These are phyloP conservation scores for Diplodia seriata DNA, from an alignment of 2,329 filamentous ascomycete genomes.

Conservation along the genomic window DNA sequence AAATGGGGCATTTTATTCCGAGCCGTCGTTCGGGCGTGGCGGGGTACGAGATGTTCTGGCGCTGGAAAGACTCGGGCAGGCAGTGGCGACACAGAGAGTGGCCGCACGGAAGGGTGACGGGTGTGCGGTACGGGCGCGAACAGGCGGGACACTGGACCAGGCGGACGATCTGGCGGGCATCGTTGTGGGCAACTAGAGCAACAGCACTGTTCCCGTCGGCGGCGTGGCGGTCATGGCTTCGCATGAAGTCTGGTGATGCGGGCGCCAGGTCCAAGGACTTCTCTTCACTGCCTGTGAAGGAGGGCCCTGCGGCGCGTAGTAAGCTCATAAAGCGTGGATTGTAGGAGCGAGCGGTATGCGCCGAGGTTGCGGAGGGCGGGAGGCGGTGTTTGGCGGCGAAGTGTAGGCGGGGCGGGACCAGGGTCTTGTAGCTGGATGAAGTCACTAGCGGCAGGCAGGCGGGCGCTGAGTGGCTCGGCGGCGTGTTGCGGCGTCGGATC, in stretches of 20 bases:
- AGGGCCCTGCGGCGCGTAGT: slow-evolving; percentile 43
- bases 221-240: slow-evolving; percentile 45
- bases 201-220: slow-evolving; percentile 44
- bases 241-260: slow-evolving; percentile 51
- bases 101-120: slow-evolving; percentile 82
- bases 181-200: slow-evolving; percentile 57
- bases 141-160: slow-evolving; percentile 81
- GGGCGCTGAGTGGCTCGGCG: slow-evolving; percentile 2
- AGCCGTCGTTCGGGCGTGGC: slow-evolving; percentile 68
- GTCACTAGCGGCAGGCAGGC: neutral
- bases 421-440: slow-evolving; percentile 20
- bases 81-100: slow-evolving; percentile 78
- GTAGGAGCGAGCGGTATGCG: slow-evolving; percentile 8
- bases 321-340: slow-evolving; percentile 47
- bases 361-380: neutral
- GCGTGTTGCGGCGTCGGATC: slow-evolving; percentile 3
- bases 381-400: neutral
- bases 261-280: slow-evolving; percentile 42
- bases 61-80: slow-evolving; percentile 69
- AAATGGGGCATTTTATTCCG: slow-evolving; percentile 77
- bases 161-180: slow-evolving; percentile 71
- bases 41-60: slow-evolving; percentile 79
- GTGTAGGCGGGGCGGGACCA: slow-evolving; percentile 14
- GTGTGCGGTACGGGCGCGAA: slow-evolving; percentile 69
- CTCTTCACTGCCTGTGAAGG: slow-evolving; percentile 44